Base-by-base conservation (phyloP, 495 filamentous ascomycete genomes). In the Annulohypoxylon moriforme region DNA sequence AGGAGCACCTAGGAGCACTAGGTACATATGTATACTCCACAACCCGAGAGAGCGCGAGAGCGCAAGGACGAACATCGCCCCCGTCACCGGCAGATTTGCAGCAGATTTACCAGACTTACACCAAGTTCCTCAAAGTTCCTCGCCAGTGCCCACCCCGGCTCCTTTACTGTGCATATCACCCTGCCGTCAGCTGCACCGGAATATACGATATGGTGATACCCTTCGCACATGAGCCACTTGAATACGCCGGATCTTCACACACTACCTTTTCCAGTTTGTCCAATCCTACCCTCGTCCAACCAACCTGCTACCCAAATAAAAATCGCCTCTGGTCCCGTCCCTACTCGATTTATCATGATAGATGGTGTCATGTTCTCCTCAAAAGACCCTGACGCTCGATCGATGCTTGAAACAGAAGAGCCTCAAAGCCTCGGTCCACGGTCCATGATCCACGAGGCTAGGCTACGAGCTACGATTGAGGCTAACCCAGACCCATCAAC, bases 151-250 rank as follows among this genome's bases (percentile, higher is more conserved):
- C 71, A 69, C 66, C 57, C 25, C 36, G 16, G 71, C 71, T 73
- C 71, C 71, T 73, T 66, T 69, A 73, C 71, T 73, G 71, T 73
- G 66, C 71, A 73, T 73, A 57, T 18, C 56, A 73, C 66, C 70
- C 65, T 69, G 65, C 61, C 70, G 66, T 69, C 70, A 73, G 70
- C 70, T 68, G 65, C 66, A 52, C 66, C 66, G 60, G 42, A 73
- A 64, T 73, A 69, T 69, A 69, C 66, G 71, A 73, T 68, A 73
- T 66, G 66, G 66, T 73, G 66, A 69, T 69, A 73, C 70, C 65
- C 70, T 73, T 69, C 61, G 58, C 70, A 64, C 65, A 66, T 58
- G 66, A 73, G 62, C 71, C 71, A 73, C 47, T 69, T 61, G 62
- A 73, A 73, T 55, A 53, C 49, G 57, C 57, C 49, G 66, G 71